These are phyloP conservation scores for Exophiala sp. DNA, from an alignment of 2,329 filamentous ascomycete species.

Conservation along the genomic window DNA sequence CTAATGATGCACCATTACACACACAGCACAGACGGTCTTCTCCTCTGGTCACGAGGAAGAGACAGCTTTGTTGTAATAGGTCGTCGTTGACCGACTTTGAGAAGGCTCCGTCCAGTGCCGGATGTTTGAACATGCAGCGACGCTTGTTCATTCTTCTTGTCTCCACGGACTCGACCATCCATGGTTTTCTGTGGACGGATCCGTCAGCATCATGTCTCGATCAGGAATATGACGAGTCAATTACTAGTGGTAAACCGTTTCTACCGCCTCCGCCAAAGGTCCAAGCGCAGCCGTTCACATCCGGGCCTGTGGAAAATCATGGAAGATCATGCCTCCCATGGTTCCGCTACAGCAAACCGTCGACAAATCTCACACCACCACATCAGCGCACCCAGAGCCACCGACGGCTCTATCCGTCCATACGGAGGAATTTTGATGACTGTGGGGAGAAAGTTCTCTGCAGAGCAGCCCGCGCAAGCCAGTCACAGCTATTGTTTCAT, in stretches of 20 bases:
- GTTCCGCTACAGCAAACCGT: background rate
- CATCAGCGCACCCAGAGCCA: background rate
- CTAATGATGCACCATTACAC: constrained; percentile 4
- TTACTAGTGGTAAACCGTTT: no score
- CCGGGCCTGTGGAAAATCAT: constrained; percentile 4
- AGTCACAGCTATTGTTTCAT: constrained; percentile 1
- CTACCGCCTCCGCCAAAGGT: no score
- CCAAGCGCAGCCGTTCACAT: constrained; percentile 11
- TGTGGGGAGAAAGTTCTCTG: background rate
- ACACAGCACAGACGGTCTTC: background rate
- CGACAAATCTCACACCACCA: constrained; percentile 18
- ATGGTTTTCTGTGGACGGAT: no score
- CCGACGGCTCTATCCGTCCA: no score
- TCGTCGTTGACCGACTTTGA: background rate
- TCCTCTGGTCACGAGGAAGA: constrained; percentile 5
- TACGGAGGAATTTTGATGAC: no score
- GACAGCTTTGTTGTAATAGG: background rate
- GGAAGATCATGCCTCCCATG: background rate
- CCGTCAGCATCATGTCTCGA: constrained; percentile 1
- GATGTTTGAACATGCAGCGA: constrained; percentile 1
- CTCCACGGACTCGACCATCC: no score
- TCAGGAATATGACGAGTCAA: constrained; percentile 3
- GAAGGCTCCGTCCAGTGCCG: constrained; percentile 8
- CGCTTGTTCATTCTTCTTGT: background rate
- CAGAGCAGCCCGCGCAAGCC: background rate